phyloP scores from a whole-genome alignment of 1,284 basidiomycete species.

The Porphyrellus sp. region DNA sequence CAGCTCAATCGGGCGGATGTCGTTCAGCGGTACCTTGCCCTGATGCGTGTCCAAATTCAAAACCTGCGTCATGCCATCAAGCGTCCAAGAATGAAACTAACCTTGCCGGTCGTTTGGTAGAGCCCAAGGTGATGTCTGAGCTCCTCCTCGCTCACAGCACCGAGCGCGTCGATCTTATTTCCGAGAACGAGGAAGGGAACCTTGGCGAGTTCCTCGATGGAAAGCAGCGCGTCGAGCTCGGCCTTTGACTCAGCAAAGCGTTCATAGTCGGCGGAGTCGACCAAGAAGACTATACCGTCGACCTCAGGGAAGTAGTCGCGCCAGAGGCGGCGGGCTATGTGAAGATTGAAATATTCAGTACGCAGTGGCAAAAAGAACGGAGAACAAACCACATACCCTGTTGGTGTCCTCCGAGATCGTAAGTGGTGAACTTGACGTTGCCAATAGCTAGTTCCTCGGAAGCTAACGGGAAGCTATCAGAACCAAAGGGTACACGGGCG shows the following conservation, averaged over 20 bases:
- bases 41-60: slow-evolving; percentile 32
- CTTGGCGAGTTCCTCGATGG: slow-evolving; percentile 91
- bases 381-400: slow-evolving; percentile 62
- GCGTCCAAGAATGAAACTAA: slow-evolving; percentile 33
- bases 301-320: slow-evolving; percentile 99
- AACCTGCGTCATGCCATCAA: background rate
- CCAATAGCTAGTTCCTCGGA: slow-evolving; percentile 99
- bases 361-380: slow-evolving; percentile 1
- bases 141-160: slow-evolving; percentile 97
- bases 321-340: slow-evolving; percentile 94
- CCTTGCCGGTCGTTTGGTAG: slow-evolving; percentile 99
- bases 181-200: slow-evolving; percentile 99
- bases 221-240: slow-evolving; percentile 92
- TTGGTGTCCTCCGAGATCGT: slow-evolving; percentile 96
- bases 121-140: slow-evolving; percentile 92
- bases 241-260: slow-evolving; percentile 95
- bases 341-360: slow-evolving; percentile 11
- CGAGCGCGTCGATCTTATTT: slow-evolving; percentile 99
- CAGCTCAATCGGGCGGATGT: slow-evolving; percentile 97
- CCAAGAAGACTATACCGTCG: slow-evolving; percentile 97
- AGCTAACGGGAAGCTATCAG: slow-evolving; percentile 49
- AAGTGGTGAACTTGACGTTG: slow-evolving; percentile 98
- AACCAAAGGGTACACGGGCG: background rate
- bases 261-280: slow-evolving; percentile 95
- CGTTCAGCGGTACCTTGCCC: slow-evolving; percentile 96